Percentiles rank a stretch among this genome's conserved stretches.
Evolutionary conservation across 768 basidiomycete genomes (phyloP).

Genomic region (Leccinum aurantiacum): DNA sequence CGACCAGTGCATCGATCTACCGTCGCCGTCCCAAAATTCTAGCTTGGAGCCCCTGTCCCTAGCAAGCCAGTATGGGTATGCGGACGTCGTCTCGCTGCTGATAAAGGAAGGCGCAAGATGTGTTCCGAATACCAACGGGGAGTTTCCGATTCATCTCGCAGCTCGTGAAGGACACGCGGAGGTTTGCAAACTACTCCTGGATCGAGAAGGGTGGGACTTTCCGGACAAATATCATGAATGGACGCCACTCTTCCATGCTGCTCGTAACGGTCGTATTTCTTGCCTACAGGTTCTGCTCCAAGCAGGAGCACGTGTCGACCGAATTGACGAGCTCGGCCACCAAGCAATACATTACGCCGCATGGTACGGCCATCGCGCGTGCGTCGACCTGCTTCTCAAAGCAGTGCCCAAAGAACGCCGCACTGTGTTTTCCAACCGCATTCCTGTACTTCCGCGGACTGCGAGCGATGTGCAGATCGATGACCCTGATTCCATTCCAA

Average conservation of each 20-base stretch:
- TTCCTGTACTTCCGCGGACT: conserved; percentile 27
- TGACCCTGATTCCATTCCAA: conserved; percentile 91
- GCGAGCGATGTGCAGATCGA: conserved; percentile 43
- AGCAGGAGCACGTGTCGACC: conserved; percentile 74
- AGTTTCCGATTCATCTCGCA: conserved; percentile 95
- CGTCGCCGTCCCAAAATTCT: conserved; percentile 53
- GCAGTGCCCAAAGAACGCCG: conserved; percentile 26
- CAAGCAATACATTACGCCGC: conserved; percentile 91
- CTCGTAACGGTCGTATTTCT: conserved; percentile 74
- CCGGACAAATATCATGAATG: conserved; percentile 98
- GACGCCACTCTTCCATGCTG: conserved; percentile 96
- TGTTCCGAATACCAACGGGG: conserved; percentile 89
- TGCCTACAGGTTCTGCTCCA: conserved; percentile 79
- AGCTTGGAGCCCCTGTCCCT: conserved; percentile 87
- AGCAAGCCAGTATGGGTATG: conserved; percentile 87
- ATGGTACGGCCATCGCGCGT: conserved; percentile 87
- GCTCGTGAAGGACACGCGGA: conserved; percentile 87
- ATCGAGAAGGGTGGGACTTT: conserved; percentile 75
- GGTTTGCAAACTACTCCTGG: conserved; percentile 77
- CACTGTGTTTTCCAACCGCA: conserved; percentile 17
- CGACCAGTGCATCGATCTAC: conserved; percentile 63
- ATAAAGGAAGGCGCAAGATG: conserved; percentile 76
- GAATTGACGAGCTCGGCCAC: conserved; percentile 81
- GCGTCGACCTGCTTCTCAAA: conserved; percentile 59
- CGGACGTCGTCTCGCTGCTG: conserved; percentile 76